Base-by-base conservation (phyloP, 257 asterid genomes). In the Jasminum sambac region DNA sequence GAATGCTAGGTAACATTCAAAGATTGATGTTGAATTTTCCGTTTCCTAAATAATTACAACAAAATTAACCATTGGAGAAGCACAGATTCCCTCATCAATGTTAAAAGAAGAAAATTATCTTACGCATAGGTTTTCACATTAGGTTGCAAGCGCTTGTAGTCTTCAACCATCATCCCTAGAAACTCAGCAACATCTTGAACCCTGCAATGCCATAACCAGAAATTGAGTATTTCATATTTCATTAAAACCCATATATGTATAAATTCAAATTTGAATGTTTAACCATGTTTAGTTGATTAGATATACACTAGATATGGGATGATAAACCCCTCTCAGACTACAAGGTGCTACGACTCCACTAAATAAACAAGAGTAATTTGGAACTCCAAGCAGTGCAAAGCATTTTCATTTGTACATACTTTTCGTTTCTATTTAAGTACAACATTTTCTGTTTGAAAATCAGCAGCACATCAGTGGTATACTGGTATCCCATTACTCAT, bases 161-260 rank as follows among this genome's bases (percentile, higher is more conserved):
- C 95, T 84, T 94, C 98, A 77, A 94, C 96, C 99, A 94, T 91
- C 99, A 94, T 94, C 69, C 99, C 99, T 40, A 91, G 91, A 72
- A 94, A 82, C 80, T 94, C 99, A 26, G 98, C 99, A 79, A 94
- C 99, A 82, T 94, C 99, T 84, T 94, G 97, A 78, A 94, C 96
- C 92, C 98, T 91, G 78, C 58, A 77, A 80, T 63, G 40, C 66
- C 73, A 76, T 3, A 72, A 67, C 52, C 72, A 55, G 66, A 78
- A 69, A 66, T 69, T 73, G 26, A 72, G 52, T 69, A 74, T 61
- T 46, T 75, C 75, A 38, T 24, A 50, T 63, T 67, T 52, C 64
- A 70, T 44, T 55, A 72, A 41, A 63, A 65, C 67, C 67, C 44
- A 62, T 67, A 78, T 25, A 71, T 30, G 69, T 64, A 74, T 71